Conservation (phyloP, 768 basidiomycete species). For the Mycena chlorophos region DNA sequence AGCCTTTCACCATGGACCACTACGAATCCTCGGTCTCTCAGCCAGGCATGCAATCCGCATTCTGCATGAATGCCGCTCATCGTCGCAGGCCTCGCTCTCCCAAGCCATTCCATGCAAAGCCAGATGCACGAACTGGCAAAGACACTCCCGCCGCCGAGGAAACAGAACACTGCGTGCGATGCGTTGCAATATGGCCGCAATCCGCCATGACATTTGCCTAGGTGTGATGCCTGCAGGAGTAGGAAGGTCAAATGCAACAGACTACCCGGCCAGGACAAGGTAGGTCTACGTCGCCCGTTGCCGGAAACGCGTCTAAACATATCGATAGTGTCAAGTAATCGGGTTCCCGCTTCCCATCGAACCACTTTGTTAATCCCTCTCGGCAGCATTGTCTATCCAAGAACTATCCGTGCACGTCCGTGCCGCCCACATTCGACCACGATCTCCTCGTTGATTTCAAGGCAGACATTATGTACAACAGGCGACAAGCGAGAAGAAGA, state of each 20-base stretch:
- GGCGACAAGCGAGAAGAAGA: constrained; percentile 83
- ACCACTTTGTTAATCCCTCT: constrained; percentile 18
- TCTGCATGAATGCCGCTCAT: constrained; percentile 19
- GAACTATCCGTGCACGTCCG: constrained; percentile 91
- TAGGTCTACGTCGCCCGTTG: constrained; percentile 32
- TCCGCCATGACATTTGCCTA: constrained; percentile 6
- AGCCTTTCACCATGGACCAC: constrained; percentile 24
- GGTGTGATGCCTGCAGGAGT: constrained; percentile 45
- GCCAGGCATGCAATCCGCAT: constrained; percentile 32
- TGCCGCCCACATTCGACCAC: constrained; percentile 26
- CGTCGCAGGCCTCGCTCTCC: constrained; percentile 56
- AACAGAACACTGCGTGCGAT: constrained; percentile 93
- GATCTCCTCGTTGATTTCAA: constrained; percentile 12
- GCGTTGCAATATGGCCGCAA: constrained; percentile 69
- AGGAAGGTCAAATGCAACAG: constrained; percentile 90
- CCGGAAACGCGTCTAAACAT: constrained; percentile 16
- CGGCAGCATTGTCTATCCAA: constrained; percentile 79
- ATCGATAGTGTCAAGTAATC: constrained; percentile 64
- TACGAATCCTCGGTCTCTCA: constrained; percentile 29
- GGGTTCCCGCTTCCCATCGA: constrained; percentile 17
- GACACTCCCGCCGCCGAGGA: constrained; percentile 79
- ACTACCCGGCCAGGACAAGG: constrained; percentile 81
- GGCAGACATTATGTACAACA: constrained; percentile 78
- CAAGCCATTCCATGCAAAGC: constrained; percentile 70
- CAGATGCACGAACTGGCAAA: constrained; percentile 82